Base-by-base conservation (phyloP, 1,284 basidiomycete genomes). In the Puccinia polysora region DNA sequence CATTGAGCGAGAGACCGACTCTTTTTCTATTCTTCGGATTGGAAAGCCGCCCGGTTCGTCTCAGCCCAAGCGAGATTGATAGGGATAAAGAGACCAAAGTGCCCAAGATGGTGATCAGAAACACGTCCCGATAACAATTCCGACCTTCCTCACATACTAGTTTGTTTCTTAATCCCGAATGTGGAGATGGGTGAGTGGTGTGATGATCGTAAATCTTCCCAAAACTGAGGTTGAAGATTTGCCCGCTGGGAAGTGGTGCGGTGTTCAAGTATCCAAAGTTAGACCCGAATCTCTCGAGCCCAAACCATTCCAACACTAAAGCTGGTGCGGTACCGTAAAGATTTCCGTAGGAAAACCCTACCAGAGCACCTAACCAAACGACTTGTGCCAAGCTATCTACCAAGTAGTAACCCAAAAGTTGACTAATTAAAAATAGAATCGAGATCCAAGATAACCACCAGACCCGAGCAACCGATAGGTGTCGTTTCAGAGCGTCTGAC, bases 181-280 rank as follows among this genome's bases (percentile, higher is more conserved):
- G 8, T 2, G 52, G 34, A n/a, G 7, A 8, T n/a, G 10, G 47
- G 2, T 53, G 58, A 38, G 55, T 25, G n/a, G 6, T 30, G 32
- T 70, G 68, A 36, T 7, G 10, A 38, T 70, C 68, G 28, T 60
- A 70, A 34, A 70, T 62, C 58, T 53, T 40, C 12, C 68, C 68
- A 62, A 70, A 70, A n/a, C 55, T 45, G n/a, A 70, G 49, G 36
- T 70, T 70, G 38, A 70, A 60, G 28, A 70, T 43, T 36, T 70
- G 68, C 14, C 68, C 58, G 20, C 55, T 30, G 4, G 53, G n/a
- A n/a, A 70, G 14, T 2, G 68, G 68, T 15, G 68, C 68, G 8
- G 62, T n/a, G 25, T 70, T 60, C 2, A 70, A 38, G 18, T 45
- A 53, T 40, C 68, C 68, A 43, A 70, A 70, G 56, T 70, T 70